These are phyloP conservation scores for Lathyrus aphaca DNA, from an alignment of 306 rosid genomes.

Conservation along the genomic window DNA sequence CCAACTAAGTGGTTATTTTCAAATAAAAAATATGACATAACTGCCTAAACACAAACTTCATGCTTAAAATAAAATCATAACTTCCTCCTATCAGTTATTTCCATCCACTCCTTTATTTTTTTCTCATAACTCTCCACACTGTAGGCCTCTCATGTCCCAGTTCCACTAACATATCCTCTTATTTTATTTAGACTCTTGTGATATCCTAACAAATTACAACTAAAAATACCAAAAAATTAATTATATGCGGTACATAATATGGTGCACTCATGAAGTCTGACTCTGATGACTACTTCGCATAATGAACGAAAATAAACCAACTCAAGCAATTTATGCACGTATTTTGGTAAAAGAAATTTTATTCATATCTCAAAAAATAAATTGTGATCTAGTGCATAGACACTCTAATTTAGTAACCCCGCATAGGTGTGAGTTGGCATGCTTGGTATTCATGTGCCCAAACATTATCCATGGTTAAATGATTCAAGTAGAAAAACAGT, in stretches of 20 bases:
- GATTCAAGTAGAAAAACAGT: constrained; percentile 8
- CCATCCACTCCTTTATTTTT: too few relatives aligned
- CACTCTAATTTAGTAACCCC: constrained; percentile 19
- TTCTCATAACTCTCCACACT: too few relatives aligned
- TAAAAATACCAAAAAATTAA: not conserved
- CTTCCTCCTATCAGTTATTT: too few relatives aligned
- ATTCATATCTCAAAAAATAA: not conserved
- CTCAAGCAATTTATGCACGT: not conserved
- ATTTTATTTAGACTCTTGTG: too few relatives aligned
- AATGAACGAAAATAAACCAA: not conserved
- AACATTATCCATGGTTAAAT: constrained; percentile 3
- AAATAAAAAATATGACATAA: too few relatives aligned
- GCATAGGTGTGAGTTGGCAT: not conserved
- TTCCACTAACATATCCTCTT: too few relatives aligned
- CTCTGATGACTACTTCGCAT: not conserved
- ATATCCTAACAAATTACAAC: not conserved
- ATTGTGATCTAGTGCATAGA: not conserved
- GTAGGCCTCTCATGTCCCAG: too few relatives aligned
- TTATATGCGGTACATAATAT: not conserved
- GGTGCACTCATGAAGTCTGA: too few relatives aligned
- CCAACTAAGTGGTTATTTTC: too few relatives aligned
- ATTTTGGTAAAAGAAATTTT: not conserved
- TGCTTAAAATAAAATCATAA: too few relatives aligned
- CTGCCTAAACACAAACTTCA: too few relatives aligned
- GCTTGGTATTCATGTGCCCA: constrained; percentile 26